Evolutionary conservation across 140 eudicot genomes (phyloP), one percentile per base, ranked within the genome.

Genomic region (Bidens hawaiensis): DNA sequence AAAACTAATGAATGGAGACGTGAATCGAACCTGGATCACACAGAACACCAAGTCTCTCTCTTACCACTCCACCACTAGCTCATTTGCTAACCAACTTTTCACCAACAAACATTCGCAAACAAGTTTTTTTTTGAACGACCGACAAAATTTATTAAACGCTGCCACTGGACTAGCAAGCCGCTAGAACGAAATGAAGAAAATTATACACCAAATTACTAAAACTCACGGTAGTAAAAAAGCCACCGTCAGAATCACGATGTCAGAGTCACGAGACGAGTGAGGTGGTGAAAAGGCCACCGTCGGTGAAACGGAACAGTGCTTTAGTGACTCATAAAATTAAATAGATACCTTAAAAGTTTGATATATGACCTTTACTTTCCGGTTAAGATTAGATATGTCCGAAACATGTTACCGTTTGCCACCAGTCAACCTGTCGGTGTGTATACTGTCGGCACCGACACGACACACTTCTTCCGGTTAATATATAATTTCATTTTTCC

Each of bases 361-460:
- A 1, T 36, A 36, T 36, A 36, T 36, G 43, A 36, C 43, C 43
- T 36, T 36, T 36, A 30, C 3, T 36, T 36, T 10, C 43, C 43
- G 15, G 43, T 36, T 36, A 36, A 9, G 43, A 36, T 36, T 36
- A 36, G 43, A 36, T 36, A 11, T n/a, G 43, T 36, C 43, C 9
- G 43, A 36, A 36, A 36, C 43, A 36, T 36, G 43, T 36, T 36
- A 36, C 43, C 43, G 43, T 3, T 36, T 36, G 12, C 43, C 43
- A 36, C 43, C 43, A 65, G 85, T 82, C 40, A 66, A 3, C 61
- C 76, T 76, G 85, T 82, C 89, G 89, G 82, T 68, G 76, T 50
- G 59, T 42, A 36, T 19, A n/a, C 48, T 68, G 88, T 82, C 84
- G 88, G 88, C 64, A 75, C 84, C 84, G 79, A 78, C 88, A 68